Conservation (phyloP, 805 yeast genomes). For the Candida krabiensis region DNA sequence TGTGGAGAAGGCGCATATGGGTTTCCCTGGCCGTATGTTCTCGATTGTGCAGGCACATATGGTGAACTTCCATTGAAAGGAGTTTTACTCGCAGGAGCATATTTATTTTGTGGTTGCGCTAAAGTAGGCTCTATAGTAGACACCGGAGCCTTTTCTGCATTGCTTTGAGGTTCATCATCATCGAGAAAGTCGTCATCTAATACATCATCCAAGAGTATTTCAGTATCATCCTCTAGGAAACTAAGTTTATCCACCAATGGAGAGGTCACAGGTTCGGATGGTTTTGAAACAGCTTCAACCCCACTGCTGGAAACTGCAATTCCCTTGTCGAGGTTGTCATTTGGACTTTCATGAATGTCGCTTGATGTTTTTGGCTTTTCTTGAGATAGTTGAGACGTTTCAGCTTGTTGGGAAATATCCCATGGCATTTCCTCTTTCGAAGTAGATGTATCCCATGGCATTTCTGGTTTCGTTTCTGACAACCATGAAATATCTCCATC, state of each 20-base stretch:
- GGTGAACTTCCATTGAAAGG: neutral
- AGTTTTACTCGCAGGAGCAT: neutral
- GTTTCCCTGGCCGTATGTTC: neutral
- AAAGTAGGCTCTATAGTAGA: too few relatives aligned
- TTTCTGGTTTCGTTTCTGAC: conserved; percentile 3
- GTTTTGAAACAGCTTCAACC: too few relatives aligned
- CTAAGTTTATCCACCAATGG: conserved; percentile 39
- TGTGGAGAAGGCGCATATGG: conserved; percentile 1
- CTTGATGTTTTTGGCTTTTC: too few relatives aligned
- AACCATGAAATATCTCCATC: conserved; percentile 26
- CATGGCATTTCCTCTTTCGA: neutral
- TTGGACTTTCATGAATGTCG: too few relatives aligned
- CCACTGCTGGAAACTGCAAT: too few relatives aligned
- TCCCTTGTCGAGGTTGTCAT: too few relatives aligned
- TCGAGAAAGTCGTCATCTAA: conserved; percentile 40
- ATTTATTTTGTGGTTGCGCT: neutral
- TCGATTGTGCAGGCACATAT: neutral
- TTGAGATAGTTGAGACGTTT: too few relatives aligned
- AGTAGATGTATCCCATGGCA: conserved; percentile 10
- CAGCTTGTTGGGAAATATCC: too few relatives aligned
- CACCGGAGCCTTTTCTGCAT: conserved; percentile 1
- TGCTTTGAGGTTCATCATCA: conserved; percentile 18
- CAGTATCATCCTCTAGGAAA: conserved; percentile 45
- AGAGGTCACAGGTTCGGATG: conserved; percentile 1
- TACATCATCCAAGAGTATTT: conserved; percentile 35